Evolutionary conservation across 1,284 basidiomycete genomes (phyloP).

Genomic region (Trichosporon ovoides): DNA sequence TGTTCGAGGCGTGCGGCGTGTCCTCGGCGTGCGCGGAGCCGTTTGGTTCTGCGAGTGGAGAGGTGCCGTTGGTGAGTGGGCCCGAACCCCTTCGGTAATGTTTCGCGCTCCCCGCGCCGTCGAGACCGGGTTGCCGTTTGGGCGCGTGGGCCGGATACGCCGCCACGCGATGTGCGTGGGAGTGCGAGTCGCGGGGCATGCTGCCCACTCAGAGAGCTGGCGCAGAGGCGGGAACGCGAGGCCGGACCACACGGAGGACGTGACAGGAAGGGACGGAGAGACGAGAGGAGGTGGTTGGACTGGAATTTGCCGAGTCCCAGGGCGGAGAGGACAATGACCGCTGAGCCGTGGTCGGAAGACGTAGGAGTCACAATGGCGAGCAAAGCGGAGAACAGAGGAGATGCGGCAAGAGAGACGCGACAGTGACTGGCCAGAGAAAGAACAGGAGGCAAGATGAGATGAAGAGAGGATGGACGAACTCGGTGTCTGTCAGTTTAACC

Average conservation of each 20-base stretch:
- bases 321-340: too few relatives aligned
- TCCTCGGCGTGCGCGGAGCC: not conserved
- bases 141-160: not conserved
- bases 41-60: not conserved
- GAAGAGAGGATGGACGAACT: too few relatives aligned
- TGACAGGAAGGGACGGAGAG: not conserved
- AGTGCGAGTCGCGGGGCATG: not conserved
- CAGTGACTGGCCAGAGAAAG: too few relatives aligned
- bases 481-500: too few relatives aligned
- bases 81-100: not conserved
- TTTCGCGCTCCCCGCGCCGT: not conserved
- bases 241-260: not conserved
- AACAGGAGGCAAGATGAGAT: too few relatives aligned
- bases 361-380: too few relatives aligned
- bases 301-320: too few relatives aligned
- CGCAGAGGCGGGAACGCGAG: not conserved
- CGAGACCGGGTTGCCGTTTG: not conserved
- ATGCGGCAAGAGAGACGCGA: too few relatives aligned
- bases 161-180: conserved; percentile 1
- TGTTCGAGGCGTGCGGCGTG: not conserved
- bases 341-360: too few relatives aligned
- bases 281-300: too few relatives aligned
- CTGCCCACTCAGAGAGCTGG: not conserved
- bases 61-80: not conserved
- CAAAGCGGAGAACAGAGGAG: too few relatives aligned